These are phyloP conservation scores for Fusarium tupiense DNA, from an alignment of 2,329 filamentous ascomycete species.

Conservation along the genomic window DNA sequence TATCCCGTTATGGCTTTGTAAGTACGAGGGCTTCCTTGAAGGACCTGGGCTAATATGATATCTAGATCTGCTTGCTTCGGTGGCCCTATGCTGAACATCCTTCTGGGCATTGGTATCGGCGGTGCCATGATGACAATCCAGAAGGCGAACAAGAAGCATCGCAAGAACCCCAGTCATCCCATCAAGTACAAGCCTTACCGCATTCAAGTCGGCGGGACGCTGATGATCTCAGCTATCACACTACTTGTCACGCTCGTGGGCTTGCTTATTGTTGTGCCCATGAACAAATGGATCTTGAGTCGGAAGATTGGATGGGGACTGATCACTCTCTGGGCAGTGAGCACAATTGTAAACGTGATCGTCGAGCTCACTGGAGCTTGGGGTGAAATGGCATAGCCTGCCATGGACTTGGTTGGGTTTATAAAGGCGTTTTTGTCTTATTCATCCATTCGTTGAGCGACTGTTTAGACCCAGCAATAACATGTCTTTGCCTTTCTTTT, in stretches of 20 bases:
- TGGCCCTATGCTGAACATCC: constrained; percentile 97
- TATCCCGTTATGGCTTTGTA: constrained; percentile 94
- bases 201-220: constrained; percentile 83
- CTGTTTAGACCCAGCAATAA: constrained; percentile 1
- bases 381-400: constrained; percentile 43
- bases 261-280: constrained; percentile 81
- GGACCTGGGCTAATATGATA: constrained; percentile 5
- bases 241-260: constrained; percentile 82
- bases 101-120: constrained; percentile 91
- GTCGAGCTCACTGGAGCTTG: constrained; percentile 75
- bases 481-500: not conserved
- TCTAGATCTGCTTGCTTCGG: constrained; percentile 88
- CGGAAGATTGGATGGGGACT: constrained; percentile 82
- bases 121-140: constrained; percentile 88
- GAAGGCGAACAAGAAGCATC: constrained; percentile 71
- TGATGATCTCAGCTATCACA: constrained; percentile 87
- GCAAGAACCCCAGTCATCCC: constrained; percentile 72
- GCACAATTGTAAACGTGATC: constrained; percentile 82
- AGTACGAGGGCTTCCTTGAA: constrained; percentile 45
- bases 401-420: not conserved
- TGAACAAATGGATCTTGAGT: constrained; percentile 88
- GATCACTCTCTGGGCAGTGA: constrained; percentile 81
- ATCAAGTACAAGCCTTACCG: constrained; percentile 79
- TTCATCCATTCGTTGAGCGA: not conserved
- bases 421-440: not conserved